Percentiles rank a stretch among this genome's conserved stretches.
These are phyloP conservation scores for Rhodosporidiobolus odoratus DNA, from an alignment of 768 basidiomycete species.

Conservation along the genomic window DNA sequence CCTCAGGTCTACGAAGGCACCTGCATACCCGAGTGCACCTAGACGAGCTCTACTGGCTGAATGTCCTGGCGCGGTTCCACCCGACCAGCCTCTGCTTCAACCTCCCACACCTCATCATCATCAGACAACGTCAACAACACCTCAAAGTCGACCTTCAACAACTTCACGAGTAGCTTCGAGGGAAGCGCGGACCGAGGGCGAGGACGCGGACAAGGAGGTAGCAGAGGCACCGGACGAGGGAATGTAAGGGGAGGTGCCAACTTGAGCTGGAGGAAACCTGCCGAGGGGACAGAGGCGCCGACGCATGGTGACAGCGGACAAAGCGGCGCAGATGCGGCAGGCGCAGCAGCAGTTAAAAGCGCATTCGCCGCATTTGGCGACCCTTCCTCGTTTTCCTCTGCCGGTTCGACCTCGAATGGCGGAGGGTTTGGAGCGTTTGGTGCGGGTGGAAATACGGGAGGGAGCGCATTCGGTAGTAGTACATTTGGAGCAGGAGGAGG, in stretches of 20 bases:
- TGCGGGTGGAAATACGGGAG: neutral
- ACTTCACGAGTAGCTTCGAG: no score
- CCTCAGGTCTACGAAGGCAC: no score
- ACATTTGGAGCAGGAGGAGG: neutral
- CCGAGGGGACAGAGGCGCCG: neutral
- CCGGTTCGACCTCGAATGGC: no score
- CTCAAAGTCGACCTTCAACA: no score
- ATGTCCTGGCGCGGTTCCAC: neutral
- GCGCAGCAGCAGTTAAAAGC: neutral
- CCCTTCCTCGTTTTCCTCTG: no score
- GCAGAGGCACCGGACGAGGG: neutral
- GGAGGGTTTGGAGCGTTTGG: neutral
- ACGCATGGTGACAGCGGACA: neutral
- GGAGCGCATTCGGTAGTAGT: neutral
- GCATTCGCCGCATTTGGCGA: slow-evolving; percentile 17
- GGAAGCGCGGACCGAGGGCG: no score
- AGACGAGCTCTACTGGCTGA: neutral
- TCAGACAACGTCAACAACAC: no score
- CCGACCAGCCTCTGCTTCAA: neutral
- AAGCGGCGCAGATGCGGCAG: neutral
- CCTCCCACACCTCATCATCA: neutral
- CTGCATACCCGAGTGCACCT: no score
- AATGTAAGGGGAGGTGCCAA: neutral
- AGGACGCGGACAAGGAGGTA: neutral
- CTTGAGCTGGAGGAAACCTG: slow-evolving; percentile 9